phyloP scores from a whole-genome alignment of 2,329 filamentous ascomycete species.

The Pseudocercospora crystallina region DNA sequence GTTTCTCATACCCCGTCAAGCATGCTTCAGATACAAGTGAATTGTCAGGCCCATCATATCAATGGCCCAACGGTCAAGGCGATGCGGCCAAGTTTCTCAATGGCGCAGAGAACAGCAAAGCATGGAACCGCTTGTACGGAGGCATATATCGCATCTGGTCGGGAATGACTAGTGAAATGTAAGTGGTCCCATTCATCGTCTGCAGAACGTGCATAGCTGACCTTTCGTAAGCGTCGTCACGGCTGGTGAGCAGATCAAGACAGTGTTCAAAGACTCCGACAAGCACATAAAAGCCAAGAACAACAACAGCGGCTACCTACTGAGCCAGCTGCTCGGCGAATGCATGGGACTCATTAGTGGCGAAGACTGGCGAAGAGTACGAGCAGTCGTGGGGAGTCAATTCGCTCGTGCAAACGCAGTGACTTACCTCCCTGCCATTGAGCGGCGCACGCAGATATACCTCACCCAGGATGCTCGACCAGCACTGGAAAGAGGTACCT shows the following conservation, averaged over 20 bases:
- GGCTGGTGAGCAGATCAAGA: constrained; percentile 1
- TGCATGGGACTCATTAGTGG: constrained; percentile 46
- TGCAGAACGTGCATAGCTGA: too few relatives aligned
- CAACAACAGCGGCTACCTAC: constrained; percentile 44
- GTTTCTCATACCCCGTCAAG: too few relatives aligned
- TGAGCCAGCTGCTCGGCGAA: constrained; percentile 44
- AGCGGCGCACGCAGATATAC: neutral
- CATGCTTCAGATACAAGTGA: too few relatives aligned
- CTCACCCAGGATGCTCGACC: neutral
- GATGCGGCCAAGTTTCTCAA: constrained; percentile 44
- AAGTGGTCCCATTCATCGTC: neutral
- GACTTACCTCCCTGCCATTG: neutral
- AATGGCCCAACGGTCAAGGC: constrained; percentile 43
- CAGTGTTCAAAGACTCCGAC: constrained; percentile 46
- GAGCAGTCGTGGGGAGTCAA: constrained; percentile 22
- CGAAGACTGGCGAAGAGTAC: constrained; percentile 32
- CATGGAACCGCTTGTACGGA: constrained; percentile 2
- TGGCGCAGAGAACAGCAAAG: constrained; percentile 26
- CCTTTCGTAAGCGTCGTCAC: neutral
- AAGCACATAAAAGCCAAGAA: constrained; percentile 44
- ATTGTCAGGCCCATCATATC: constrained; percentile 18
- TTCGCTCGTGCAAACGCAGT: constrained; percentile 17
- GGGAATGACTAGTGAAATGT: constrained; percentile 5
- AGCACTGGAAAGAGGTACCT: neutral
- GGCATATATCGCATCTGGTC: constrained; percentile 9